These are phyloP conservation scores for Telopea speciosissima DNA, from an alignment of 177 flowering plant genomes.

Conservation along the genomic window DNA sequence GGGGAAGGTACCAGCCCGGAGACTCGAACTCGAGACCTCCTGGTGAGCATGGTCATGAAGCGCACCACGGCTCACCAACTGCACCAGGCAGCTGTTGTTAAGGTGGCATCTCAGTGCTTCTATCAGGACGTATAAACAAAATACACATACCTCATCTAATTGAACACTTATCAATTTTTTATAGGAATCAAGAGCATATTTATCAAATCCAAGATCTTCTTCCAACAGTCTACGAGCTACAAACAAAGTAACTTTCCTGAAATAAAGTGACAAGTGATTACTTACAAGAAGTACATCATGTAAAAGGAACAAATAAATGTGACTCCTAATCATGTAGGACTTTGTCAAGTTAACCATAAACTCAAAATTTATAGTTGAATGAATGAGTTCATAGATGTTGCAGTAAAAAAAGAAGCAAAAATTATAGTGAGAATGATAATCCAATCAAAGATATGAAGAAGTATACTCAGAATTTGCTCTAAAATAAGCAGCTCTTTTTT, in stretches of 20 bases:
- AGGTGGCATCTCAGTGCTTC: background rate
- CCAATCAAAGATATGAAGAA: slow-evolving; percentile 1
- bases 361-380: background rate
- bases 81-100: too few species aligned
- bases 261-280: background rate
- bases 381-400: background rate
- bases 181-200: slow-evolving; percentile 52
- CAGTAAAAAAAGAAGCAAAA: background rate
- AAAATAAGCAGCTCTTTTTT: slow-evolving; percentile 57
- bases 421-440: background rate
- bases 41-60: too few species aligned
- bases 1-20: too few species aligned
- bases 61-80: too few species aligned
- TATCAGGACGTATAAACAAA: slow-evolving; percentile 1
- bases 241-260: slow-evolving; percentile 58
- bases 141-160: slow-evolving; percentile 53
- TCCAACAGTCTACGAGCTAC: slow-evolving; percentile 83
- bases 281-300: slow-evolving; percentile 3
- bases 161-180: slow-evolving; percentile 56
- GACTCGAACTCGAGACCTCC: too few species aligned
- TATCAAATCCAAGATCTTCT: slow-evolving; percentile 76
- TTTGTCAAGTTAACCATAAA: background rate
- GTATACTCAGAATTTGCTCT: slow-evolving; percentile 72
- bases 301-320: too few species aligned
- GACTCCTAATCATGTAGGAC: background rate